Evolutionary conservation across 2,329 filamentous ascomycete species (phyloP).

Genomic region (Colletotrichum australisinense): DNA sequence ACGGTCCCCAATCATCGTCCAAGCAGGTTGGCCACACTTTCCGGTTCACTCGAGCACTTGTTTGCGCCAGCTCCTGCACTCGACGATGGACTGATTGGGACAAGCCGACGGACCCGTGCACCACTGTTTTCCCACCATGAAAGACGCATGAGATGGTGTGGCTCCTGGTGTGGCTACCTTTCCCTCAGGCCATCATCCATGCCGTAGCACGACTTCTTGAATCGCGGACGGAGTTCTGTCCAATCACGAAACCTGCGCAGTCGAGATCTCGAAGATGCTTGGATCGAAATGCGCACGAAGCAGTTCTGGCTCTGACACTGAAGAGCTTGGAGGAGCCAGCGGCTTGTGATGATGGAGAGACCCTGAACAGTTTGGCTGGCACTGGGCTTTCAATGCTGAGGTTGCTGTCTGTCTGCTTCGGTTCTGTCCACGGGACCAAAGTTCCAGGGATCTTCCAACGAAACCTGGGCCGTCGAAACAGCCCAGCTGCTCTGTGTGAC

Average conservation of each 20-base stretch:
- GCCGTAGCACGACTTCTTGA: slow-evolving; percentile 27
- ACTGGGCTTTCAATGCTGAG: slow-evolving; percentile 7
- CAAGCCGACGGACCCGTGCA: slow-evolving; percentile 9
- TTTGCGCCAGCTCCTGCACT: slow-evolving; percentile 8
- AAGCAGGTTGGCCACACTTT: slow-evolving; percentile 15
- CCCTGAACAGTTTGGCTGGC: slow-evolving; percentile 2
- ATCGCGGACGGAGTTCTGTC: slow-evolving; percentile 12
- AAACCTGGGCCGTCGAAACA: slow-evolving; percentile 24
- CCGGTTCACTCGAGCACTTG: slow-evolving; percentile 11
- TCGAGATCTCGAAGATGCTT: slow-evolving; percentile 10
- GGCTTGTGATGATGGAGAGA: slow-evolving; percentile 8
- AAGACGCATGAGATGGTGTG: slow-evolving; percentile 28
- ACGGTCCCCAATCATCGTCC: slow-evolving; percentile 12
- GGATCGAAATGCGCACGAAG: slow-evolving; percentile 10
- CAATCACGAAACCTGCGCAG: slow-evolving; percentile 31
- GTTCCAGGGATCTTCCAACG: slow-evolving; percentile 30
- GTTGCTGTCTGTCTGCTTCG: slow-evolving; percentile 12
- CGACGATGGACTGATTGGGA: slow-evolving; percentile 11
- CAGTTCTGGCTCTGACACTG: background rate
- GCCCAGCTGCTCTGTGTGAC: slow-evolving; percentile 11
- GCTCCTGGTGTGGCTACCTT: slow-evolving; percentile 30
- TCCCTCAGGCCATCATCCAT: slow-evolving; percentile 15
- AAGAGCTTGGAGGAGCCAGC: slow-evolving; percentile 5
- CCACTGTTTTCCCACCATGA: background rate
- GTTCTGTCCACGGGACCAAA: slow-evolving; percentile 19